Conservation (phyloP, 768 basidiomycete species). For the Favolaschia claudopus region DNA sequence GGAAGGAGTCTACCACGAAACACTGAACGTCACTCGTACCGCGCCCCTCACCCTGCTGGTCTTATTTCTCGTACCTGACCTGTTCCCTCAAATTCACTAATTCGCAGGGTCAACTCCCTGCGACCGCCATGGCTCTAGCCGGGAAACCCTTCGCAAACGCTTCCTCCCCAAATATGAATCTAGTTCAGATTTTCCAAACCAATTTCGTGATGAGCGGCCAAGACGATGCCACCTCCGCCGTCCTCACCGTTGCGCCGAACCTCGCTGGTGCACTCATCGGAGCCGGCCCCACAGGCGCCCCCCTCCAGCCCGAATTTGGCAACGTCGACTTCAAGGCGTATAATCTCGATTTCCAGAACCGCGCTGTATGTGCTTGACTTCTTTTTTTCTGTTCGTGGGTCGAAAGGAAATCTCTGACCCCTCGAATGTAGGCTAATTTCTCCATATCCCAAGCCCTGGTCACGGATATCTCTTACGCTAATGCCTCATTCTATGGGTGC, state of each 20-base stretch:
- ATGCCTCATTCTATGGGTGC: slow-evolving; percentile 73
- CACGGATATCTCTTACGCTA: slow-evolving; percentile 68
- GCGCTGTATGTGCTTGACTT: slow-evolving; percentile 64
- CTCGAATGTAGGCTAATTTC: slow-evolving; percentile 53
- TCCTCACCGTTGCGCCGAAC: slow-evolving; percentile 63
- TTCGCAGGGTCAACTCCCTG: slow-evolving; percentile 58
- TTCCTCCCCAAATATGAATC: slow-evolving; percentile 55
- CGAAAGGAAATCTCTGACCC: neutral
- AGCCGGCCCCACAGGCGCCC: slow-evolving; percentile 65
- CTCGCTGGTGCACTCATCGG: slow-evolving; percentile 66
- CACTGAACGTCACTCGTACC: slow-evolving; percentile 60
- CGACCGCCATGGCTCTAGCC: slow-evolving; percentile 39
- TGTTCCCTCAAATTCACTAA: neutral
- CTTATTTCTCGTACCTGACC: slow-evolving; percentile 13
- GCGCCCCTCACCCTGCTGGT: slow-evolving; percentile 67
- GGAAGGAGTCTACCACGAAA: slow-evolving; percentile 66
- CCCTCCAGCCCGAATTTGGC: slow-evolving; percentile 58
- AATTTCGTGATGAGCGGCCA: slow-evolving; percentile 48
- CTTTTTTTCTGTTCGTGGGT: neutral
- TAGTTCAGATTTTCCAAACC: slow-evolving; percentile 63
- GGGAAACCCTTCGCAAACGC: slow-evolving; percentile 51
- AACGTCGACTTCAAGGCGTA: slow-evolving; percentile 68
- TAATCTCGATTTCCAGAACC: slow-evolving; percentile 72
- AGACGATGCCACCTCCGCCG: slow-evolving; percentile 67
- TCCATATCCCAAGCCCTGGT: slow-evolving; percentile 69